Evolutionary conservation across 2,329 filamentous ascomycete species (phyloP).

Genomic region (Cytospora piceicola): DNA sequence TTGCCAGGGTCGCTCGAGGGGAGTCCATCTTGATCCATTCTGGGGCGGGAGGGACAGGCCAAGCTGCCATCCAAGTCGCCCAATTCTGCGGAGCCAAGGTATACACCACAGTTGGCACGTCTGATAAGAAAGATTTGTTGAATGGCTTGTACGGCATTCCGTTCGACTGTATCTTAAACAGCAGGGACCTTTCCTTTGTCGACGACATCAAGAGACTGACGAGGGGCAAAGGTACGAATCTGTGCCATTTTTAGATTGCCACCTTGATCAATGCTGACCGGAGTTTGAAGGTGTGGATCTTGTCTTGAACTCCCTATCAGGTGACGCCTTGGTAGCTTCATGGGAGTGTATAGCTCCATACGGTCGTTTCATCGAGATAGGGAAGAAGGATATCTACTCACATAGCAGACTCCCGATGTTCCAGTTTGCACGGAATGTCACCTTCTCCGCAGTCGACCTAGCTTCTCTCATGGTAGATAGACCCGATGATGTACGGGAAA

Average conservation of each 20-base stretch:
- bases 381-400: conserved; percentile 36
- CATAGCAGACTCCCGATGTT: conserved; percentile 46
- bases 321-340: conserved; percentile 41
- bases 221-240: no score
- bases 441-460: no score
- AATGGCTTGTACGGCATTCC: not conserved
- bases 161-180: not conserved
- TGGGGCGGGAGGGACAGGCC: not conserved
- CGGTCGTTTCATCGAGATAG: conserved; percentile 41
- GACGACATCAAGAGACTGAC: conserved; percentile 7
- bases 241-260: no score
- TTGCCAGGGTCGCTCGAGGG: not conserved
- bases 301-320: conserved; percentile 26
- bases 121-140: not conserved
- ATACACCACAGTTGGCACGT: not conserved
- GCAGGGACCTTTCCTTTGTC: conserved; percentile 3
- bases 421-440: no score
- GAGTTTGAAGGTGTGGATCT: conserved; percentile 23
- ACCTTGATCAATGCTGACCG: no score
- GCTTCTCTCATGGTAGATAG: no score
- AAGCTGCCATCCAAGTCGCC: not conserved
- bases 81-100: not conserved
- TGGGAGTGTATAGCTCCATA: conserved; percentile 43
- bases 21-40: conserved; percentile 1
- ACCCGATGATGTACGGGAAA: no score